Conservation (phyloP, 1,139 yeast species). For the Yamadazyma atlantica region DNA sequence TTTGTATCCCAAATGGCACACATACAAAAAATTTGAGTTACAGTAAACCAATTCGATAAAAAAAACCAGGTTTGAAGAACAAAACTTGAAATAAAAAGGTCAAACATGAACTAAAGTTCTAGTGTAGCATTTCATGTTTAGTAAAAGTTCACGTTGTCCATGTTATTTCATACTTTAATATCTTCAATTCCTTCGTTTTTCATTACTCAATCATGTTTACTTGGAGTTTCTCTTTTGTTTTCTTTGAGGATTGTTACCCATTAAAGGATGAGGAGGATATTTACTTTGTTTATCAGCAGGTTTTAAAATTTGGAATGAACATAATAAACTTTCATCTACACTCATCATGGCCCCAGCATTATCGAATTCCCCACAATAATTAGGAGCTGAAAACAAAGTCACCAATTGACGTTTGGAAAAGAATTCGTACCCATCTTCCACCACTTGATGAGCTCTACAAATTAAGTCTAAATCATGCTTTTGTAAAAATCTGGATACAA, state of each 20-base stretch:
- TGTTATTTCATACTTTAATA: too few relatives aligned
- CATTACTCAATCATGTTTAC: conserved; percentile 19
- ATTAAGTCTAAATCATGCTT: conserved; percentile 96
- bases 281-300: conserved; percentile 92
- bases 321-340: conserved; percentile 90
- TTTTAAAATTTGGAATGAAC: conserved; percentile 96
- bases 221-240: conserved; percentile 66
- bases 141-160: too few relatives aligned
- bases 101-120: not conserved
- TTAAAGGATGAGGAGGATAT: conserved; percentile 53
- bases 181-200: not conserved
- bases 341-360: conserved; percentile 99
- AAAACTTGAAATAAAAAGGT: too few relatives aligned
- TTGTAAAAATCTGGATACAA: conserved; percentile 88
- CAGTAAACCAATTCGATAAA: not conserved
- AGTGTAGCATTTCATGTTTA: too few relatives aligned
- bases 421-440: conserved; percentile 97
- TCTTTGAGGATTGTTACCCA: conserved; percentile 65
- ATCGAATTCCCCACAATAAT: conserved; percentile 98
- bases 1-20: not conserved
- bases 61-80: not conserved
- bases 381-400: conserved; percentile 93
- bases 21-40: too few relatives aligned
- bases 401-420: conserved; percentile 94
- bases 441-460: conserved; percentile 98